Evolutionary conservation across 2,329 filamentous ascomycete species (phyloP), one percentile per base, ranked within the genome.

Genomic region (Mollisiaceae sp.): DNA sequence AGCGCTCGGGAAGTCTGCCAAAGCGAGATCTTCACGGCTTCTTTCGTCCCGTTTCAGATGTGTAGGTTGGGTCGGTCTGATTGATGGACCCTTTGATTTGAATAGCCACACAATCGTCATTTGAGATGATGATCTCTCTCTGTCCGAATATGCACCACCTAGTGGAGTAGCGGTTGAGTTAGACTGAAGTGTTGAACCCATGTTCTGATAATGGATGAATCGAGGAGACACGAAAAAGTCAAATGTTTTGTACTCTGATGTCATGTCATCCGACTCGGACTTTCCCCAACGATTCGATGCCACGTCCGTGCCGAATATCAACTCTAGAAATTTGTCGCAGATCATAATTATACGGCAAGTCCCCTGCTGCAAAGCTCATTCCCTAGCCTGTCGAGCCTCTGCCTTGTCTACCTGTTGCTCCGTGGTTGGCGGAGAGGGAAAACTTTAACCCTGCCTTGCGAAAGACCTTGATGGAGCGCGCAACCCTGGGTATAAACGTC

Each of bases 231-330:
- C 11, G 11, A 4, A 24, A 20, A 50, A 32, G 27, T 32, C 27
- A 32, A 32, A 32, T 32, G 27, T 32, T 32, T 32, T 32, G 27
- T 32, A 32, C 6, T 32, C n/a, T 54, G 50, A 54, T 54, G 50
- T 54, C 50, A 54, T 54, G 50, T 54, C 50, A 54, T 27, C 18
- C 50, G 50, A 32, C 24, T 35, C 50, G 50, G 50, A 54, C 50
- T 22, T 32, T 54, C 50, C 50, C 50, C 50, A 54, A 54, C 24
- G 18, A 54, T 18, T 54, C 3, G 2, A 27, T 32, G 14, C n/a
- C 22, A 54, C 14, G 24, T 54, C 50, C 50, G 50, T 54, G 24
- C 50, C 50, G 24, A n/a, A 50, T 50, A 1, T 54, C 14, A 54
- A 54, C 14, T 54, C n/a, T 5, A 27, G 14, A 24, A 24, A n/a